These are phyloP conservation scores for Verticillium zaregamsianum DNA, from an alignment of 2,329 filamentous ascomycete species.

Conservation along the genomic window DNA sequence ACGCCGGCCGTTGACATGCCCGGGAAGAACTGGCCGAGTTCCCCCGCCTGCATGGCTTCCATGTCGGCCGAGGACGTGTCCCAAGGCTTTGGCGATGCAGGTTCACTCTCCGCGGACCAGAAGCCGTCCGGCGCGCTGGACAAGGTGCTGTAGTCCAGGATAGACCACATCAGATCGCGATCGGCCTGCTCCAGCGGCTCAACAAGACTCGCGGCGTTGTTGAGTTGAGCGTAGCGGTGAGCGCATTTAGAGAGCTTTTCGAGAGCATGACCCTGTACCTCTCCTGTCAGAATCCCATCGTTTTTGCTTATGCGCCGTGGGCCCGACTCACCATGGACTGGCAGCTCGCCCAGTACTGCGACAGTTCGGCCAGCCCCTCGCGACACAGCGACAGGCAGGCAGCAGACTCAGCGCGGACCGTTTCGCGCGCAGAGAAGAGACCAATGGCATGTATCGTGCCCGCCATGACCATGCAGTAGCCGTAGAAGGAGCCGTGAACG, in stretches of 20 bases:
- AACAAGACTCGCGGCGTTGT: neutral
- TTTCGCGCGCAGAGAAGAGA: neutral
- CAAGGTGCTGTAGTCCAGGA: neutral
- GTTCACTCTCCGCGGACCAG: neutral
- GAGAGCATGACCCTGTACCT: neutral
- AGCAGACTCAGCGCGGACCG: neutral
- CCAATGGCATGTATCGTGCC: neutral
- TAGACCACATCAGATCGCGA: neutral
- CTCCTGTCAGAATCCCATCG: neutral
- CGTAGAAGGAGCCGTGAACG: neutral
- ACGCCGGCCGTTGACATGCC: neutral
- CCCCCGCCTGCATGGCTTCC: neutral
- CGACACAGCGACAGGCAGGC: neutral
- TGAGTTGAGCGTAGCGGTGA: neutral
- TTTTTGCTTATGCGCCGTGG: neutral
- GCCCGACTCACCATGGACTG: neutral
- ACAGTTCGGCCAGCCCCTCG: neutral
- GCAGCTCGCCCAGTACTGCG: constrained; percentile 1
- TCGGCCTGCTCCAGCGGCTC: neutral
- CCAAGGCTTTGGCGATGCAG: neutral
- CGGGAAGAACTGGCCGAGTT: neutral
- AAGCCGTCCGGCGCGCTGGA: neutral
- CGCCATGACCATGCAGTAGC: neutral
- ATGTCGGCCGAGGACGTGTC: neutral
- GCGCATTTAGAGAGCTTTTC: neutral